Conservation (phyloP, 1,284 basidiomycete species). For the Golubevia sp. region DNA sequence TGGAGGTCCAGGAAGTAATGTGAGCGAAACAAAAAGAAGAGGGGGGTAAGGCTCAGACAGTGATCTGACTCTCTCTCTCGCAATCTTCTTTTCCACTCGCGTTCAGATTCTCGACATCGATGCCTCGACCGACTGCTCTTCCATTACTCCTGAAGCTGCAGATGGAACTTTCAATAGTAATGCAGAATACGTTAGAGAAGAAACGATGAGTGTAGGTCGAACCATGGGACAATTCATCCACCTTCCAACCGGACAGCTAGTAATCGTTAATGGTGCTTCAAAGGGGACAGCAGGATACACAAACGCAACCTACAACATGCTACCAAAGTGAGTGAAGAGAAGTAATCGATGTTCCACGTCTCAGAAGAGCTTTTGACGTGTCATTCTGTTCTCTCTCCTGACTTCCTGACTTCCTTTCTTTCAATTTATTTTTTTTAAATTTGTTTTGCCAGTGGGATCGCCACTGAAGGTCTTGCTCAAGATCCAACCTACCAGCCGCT, state of each 20-base stretch:
- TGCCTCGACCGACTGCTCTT: conserved; percentile 49
- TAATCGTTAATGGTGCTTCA: conserved; percentile 55
- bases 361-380: too few relatives aligned
- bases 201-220: conserved; percentile 42
- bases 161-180: conserved; percentile 26
- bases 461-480: conserved; percentile 47
- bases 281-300: conserved; percentile 55
- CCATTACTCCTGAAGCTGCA: conserved; percentile 49
- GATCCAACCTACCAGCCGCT: conserved; percentile 58
- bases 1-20: conserved; percentile 35
- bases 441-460: conserved; percentile 12
- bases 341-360: too few relatives aligned
- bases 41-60: too few relatives aligned
- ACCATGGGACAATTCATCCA: conserved; percentile 58
- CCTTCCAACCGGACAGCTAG: conserved; percentile 51
- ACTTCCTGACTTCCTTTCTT: too few relatives aligned
- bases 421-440: conserved; percentile 11
- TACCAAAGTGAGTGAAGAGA: too few relatives aligned
- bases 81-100: too few relatives aligned
- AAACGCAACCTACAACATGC: conserved; percentile 48
- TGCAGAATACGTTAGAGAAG: conserved; percentile 43
- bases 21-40: too few relatives aligned
- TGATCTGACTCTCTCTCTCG: too few relatives aligned
- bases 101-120: conserved; percentile 35
- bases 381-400: too few relatives aligned